phyloP scores from a whole-genome alignment of 371 early-diverging fungal species.

The Zopfochytrium polystomum region DNA sequence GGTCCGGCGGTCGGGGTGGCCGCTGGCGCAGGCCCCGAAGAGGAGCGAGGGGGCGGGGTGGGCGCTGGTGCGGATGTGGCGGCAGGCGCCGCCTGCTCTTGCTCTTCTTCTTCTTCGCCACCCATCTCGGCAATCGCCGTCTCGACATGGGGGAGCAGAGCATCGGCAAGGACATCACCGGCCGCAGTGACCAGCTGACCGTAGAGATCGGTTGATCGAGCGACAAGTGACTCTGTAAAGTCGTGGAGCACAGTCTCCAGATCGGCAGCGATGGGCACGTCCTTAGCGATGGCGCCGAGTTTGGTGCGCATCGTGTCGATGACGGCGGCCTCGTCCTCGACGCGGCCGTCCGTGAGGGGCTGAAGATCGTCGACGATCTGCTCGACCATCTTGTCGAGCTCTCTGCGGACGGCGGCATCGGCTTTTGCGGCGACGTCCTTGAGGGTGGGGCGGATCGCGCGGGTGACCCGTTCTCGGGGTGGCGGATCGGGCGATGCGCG shows the following conservation, averaged over 20 bases:
- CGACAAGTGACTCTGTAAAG: not conserved
- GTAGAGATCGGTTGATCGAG: not conserved
- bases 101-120: too few species aligned
- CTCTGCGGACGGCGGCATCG: slow-evolving; percentile 26
- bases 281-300: not conserved
- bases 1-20: too few species aligned
- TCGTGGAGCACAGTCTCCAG: slow-evolving; percentile 4
- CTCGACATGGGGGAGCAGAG: slow-evolving; percentile 10
- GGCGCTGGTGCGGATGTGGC: too few species aligned
- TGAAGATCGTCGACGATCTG: slow-evolving; percentile 27
- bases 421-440: slow-evolving; percentile 11
- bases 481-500: not conserved
- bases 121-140: too few species aligned
- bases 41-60: too few species aligned
- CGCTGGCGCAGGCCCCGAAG: too few species aligned
- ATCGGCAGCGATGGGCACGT: slow-evolving; percentile 8
- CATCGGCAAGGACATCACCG: not conserved
- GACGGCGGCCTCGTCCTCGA: slow-evolving; percentile 18
- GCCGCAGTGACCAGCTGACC: slow-evolving; percentile 1
- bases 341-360: slow-evolving; percentile 22
- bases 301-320: not conserved
- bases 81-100: too few species aligned
- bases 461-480: slow-evolving; percentile 1
- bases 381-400: slow-evolving; percentile 24
- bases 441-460: not conserved